A percentile compares a stretch with the other conserved stretches of the same genome.
Conservation (phyloP, 108 stramenopile species). For the Fistulifera pelliculosa region DNA sequence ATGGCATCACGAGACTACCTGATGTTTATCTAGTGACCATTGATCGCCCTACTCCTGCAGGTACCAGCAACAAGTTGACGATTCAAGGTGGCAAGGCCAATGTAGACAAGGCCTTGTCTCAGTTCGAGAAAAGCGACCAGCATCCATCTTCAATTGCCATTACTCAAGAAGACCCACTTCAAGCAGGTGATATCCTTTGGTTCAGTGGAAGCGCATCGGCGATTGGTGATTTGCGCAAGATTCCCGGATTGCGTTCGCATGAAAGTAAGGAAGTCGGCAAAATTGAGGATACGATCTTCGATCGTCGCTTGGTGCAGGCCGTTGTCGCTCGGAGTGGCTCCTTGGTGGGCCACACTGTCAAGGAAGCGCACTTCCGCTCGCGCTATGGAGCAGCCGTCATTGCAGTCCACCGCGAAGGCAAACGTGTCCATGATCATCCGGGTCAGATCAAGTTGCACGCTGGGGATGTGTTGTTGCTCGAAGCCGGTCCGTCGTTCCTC, state of each 20-base stretch:
- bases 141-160: slow-evolving; percentile 13
- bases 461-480: slow-evolving; percentile 72
- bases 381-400: slow-evolving; percentile 81
- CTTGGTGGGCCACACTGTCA: slow-evolving; percentile 69
- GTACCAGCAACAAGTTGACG: too few species aligned
- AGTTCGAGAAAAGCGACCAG: neutral
- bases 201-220: slow-evolving; percentile 43
- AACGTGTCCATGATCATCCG: slow-evolving; percentile 73
- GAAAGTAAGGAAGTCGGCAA: slow-evolving; percentile 62
- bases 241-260: slow-evolving; percentile 56
- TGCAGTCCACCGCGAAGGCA: slow-evolving; percentile 72
- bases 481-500: slow-evolving; percentile 80
- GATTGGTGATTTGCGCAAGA: slow-evolving; percentile 53
- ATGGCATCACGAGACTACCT: slow-evolving; percentile 55
- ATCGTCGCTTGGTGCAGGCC: slow-evolving; percentile 74
- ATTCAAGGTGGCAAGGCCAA: neutral
- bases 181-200: slow-evolving; percentile 56
- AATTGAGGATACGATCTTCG: slow-evolving; percentile 58
- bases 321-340: slow-evolving; percentile 67
- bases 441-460: slow-evolving; percentile 72
- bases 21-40: slow-evolving; percentile 66
- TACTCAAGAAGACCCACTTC: slow-evolving; percentile 22
- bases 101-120: neutral
- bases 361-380: slow-evolving; percentile 63
- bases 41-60: slow-evolving; percentile 43